Base-by-base conservation (phyloP, 257 asterid genomes). In the Nicotiana tomentosiformis region DNA sequence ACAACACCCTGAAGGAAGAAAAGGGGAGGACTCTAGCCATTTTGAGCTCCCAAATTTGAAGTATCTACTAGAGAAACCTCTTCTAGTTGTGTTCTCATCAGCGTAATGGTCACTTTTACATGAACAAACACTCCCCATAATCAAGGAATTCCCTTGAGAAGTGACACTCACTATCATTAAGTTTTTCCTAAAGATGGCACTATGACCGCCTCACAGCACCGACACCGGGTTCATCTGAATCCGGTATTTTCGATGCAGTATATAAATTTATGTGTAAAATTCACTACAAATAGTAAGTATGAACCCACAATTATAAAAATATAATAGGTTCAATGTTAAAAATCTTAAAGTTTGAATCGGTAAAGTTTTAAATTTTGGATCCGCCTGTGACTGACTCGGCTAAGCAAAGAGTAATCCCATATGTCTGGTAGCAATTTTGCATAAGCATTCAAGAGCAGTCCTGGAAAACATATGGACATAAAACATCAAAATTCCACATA, bases 81-180 rank as follows among this genome's bases (percentile, higher is more conserved):
- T 65, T 49, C 93, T 85, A 69, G 89, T 88, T 70, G 78, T 81
- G 72, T 76, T 87, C 78, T 96, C 97, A 70, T 93, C 97, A 65
- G 85, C 96, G 82, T 68, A 92, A 78, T 90, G 93, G 89, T 88
- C 97, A 66, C 91, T 91, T 91, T 96, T 96, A 85, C 98, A 90
- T 17, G 99, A 96, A 90, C 98, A 96, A 84, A 91, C 98, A 84
- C 97, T 92, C 85, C 99, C 99, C 99, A 96, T 43, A 43, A 43
- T 96, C 86, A 81, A 80, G 35, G 83, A 80, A 26, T 61, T 64
- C 23, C 23, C 62, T 61, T 51, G 15, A 61, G 14, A 37, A 14
- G 74, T 46, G 18, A 11, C 17, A 0, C 67, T 77, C 66, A 33
- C 14, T 79, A 43, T 60, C 76, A 23, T 39, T 62, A 20, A 79